A percentile compares a stretch with the other conserved stretches of the same genome.
These are phyloP conservation scores for Hypoxylon sp. DNA, from an alignment of 2,329 filamentous ascomycete species.

Conservation along the genomic window DNA sequence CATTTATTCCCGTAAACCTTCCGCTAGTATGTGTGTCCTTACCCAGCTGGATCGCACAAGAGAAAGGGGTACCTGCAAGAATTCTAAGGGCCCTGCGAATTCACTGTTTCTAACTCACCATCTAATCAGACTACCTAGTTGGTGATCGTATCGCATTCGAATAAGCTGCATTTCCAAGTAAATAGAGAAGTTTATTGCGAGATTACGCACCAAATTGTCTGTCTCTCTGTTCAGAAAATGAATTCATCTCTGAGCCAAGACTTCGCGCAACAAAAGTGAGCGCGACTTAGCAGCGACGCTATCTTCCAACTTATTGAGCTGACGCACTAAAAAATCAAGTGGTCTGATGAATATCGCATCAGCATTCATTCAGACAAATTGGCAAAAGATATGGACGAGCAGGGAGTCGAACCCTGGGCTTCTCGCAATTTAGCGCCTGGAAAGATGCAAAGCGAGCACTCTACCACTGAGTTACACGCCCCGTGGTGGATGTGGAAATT, in stretches of 20 bases:
- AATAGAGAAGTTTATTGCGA: background rate
- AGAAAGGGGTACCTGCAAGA: background rate
- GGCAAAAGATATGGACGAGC: slow-evolving; percentile 38
- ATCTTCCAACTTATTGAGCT: background rate
- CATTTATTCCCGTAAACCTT: background rate
- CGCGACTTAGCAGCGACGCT: background rate
- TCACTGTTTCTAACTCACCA: background rate
- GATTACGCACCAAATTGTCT: background rate
- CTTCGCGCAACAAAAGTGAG: background rate
- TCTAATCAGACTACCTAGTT: background rate
- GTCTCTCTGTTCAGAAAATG: background rate
- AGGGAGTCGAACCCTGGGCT: slow-evolving; percentile 44
- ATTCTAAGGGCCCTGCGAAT: background rate
- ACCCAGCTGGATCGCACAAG: too few species aligned
- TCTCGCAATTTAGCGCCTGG: slow-evolving; percentile 26
- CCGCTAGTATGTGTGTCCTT: too few species aligned
- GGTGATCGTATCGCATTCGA: background rate
- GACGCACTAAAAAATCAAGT: background rate
- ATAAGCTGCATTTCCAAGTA: background rate
- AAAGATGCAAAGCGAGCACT: slow-evolving; percentile 42
- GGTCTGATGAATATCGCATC: background rate
- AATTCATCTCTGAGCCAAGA: background rate
- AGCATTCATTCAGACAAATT: background rate
- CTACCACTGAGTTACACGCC: slow-evolving; percentile 43
- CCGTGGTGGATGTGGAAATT: background rate